Evolutionary conservation across 345 rosid genomes (phyloP), one percentile per base, ranked within the genome.

Genomic region (Gossypium longicalyx): DNA sequence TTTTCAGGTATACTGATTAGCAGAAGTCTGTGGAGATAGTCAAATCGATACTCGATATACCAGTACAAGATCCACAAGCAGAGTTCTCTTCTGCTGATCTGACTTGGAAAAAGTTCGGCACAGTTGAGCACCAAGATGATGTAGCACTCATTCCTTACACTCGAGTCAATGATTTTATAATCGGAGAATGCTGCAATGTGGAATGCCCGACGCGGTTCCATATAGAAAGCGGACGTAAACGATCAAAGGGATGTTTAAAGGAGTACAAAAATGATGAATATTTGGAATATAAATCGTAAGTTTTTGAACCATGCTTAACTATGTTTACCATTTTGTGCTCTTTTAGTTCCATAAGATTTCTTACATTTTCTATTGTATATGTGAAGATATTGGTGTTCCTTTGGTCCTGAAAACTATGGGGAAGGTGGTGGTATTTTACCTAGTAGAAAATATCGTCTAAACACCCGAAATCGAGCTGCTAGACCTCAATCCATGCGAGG

Each of bases 401-500:
- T 93, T 74, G 99, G 99, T 68, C 97, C 98, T 74, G 97, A 95
- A 88, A 93, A 93, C 86, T 93, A 95, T 74, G 98, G 98, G 19
- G 96, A 93, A 88, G 98, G 97, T 74, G 98, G 99, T 73, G 83
- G 82, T 56, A 81, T 89, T 56, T 84, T 95, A 49, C 99, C 99
- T 38, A 93, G 97, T 82, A 83, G 97, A 80, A 95, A 84, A 64
- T 91, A 91, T 76, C 86, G 92, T 71, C 90, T 91, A 58, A 93
- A 95, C 76, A 93, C 97, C 25, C 71, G 93, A 76, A 95, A 91
- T 71, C 85, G 88, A 70, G 94, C 97, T 51, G 94, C 99, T 34
- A 85, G 97, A 68, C 98, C 99, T 81, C 97, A 95, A 67, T 93
- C 98, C n/a, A 95, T 95, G 97, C 88, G 97, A 34, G 98, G 99